Percentiles rank a stretch among this genome's conserved stretches.
These are phyloP conservation scores for Corinectria fuckeliana DNA, from an alignment of 2,329 filamentous ascomycete genomes.

Conservation along the genomic window DNA sequence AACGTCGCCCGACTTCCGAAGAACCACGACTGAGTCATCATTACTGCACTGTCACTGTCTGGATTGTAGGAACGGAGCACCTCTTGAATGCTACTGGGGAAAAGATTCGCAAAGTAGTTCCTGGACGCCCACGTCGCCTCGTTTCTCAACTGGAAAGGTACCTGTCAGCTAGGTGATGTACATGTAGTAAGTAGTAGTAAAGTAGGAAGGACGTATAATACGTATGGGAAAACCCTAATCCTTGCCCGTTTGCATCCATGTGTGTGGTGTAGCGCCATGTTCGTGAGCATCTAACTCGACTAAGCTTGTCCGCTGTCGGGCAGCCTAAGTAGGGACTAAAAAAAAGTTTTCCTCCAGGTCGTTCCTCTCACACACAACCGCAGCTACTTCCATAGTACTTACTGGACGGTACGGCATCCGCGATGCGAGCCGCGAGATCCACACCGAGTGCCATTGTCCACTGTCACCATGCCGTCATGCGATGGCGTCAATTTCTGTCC, in stretches of 20 bases:
- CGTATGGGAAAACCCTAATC: not conserved
- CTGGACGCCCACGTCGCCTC: not conserved
- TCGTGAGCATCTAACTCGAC: too few relatives aligned
- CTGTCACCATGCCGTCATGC: conserved; percentile 38
- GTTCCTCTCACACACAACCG: too few relatives aligned
- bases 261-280: too few relatives aligned
- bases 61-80: not conserved
- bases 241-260: not conserved
- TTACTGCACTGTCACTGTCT: conserved; percentile 13
- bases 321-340: too few relatives aligned
- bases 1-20: conserved; percentile 35
- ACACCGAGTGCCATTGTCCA: conserved; percentile 19
- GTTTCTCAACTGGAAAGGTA: not conserved
- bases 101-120: not conserved
- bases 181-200: too few relatives aligned
- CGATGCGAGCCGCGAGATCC: not conserved
- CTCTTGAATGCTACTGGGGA: not conserved
- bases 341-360: too few relatives aligned
- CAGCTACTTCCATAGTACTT: too few relatives aligned
- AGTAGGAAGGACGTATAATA: too few relatives aligned
- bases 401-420: not conserved
- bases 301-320: too few relatives aligned
- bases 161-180: not conserved
- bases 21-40: conserved; percentile 27
- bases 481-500: conserved; percentile 35